Evolutionary conservation across 768 basidiomycete genomes (phyloP).

Genomic region (Pleurotus giganteus): DNA sequence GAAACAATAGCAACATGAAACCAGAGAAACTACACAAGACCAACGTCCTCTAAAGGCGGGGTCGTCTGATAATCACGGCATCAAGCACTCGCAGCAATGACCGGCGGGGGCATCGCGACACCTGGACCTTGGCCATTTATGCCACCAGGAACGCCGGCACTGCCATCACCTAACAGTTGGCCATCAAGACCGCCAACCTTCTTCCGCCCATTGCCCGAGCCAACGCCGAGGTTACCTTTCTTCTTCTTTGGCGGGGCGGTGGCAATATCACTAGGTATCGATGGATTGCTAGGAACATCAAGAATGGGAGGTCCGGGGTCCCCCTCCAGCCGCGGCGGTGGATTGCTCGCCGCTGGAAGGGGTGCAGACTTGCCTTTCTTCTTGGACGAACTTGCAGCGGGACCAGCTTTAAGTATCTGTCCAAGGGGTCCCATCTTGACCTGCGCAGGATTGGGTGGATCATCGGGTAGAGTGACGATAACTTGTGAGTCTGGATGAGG

Average conservation of each 20-base stretch:
- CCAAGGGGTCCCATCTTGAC: constrained; percentile 79
- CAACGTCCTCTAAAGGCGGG: not conserved
- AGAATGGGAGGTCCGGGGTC: constrained; percentile 17
- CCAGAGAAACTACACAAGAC: not conserved
- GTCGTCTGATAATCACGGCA: not conserved
- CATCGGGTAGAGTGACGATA: constrained; percentile 57
- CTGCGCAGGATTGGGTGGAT: constrained; percentile 53
- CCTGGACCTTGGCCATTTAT: not conserved
- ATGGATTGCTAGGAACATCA: constrained; percentile 15
- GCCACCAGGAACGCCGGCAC: not conserved
- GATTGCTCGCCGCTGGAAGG: constrained; percentile 20
- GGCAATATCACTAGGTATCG: not conserved
- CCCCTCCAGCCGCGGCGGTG: constrained; percentile 16
- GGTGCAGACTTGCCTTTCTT: constrained; percentile 44
- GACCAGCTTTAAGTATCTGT: constrained; percentile 58
- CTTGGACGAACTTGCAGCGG: constrained; percentile 48
- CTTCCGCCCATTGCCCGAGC: constrained; percentile 46
- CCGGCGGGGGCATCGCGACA: constrained; percentile 1
- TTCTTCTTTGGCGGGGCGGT: constrained; percentile 39
- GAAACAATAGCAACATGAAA: not conserved
- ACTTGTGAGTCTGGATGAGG: constrained; percentile 13
- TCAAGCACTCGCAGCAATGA: constrained; percentile 6
- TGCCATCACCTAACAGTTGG: not conserved
- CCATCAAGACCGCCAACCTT: constrained; percentile 28
- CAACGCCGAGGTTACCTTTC: constrained; percentile 37